Evolutionary conservation across 106 monocot species (phyloP).

Genomic region (Vanilla planifolia): DNA sequence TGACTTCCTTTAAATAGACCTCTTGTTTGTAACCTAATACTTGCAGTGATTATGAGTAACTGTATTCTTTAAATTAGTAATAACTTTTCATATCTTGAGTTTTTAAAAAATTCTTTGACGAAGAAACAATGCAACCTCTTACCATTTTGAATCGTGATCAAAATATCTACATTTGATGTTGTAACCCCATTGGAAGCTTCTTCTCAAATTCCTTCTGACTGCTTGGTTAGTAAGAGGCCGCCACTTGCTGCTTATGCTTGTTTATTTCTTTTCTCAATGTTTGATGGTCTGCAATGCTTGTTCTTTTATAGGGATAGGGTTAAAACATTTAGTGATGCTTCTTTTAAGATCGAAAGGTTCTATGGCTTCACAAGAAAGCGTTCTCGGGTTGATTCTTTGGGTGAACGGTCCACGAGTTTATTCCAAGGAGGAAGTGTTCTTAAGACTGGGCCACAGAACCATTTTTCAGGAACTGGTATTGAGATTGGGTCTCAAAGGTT

Average conservation of each 20-base stretch:
- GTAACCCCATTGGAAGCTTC: background rate
- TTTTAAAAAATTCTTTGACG: no score
- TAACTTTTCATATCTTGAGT: no score
- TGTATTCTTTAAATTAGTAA: background rate
- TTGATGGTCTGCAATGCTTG: background rate
- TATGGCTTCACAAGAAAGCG: conserved; percentile 30
- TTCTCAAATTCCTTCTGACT: background rate
- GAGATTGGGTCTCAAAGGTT: conserved; percentile 35
- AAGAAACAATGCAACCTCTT: no score
- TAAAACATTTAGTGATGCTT: conserved; percentile 36
- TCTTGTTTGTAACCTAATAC: no score
- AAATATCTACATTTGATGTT: background rate
- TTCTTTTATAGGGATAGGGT: conserved; percentile 33
- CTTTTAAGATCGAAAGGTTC: conserved; percentile 34
- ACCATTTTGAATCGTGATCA: no score
- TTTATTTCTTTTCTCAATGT: background rate
- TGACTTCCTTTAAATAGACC: background rate
- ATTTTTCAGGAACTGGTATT: conserved; percentile 19
- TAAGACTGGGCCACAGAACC: conserved; percentile 21
- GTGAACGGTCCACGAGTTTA: conserved; percentile 24
- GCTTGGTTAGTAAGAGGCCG: background rate
- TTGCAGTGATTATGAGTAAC: background rate
- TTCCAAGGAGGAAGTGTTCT: conserved; percentile 16
- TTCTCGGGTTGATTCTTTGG: conserved; percentile 38
- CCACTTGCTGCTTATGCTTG: background rate